Base-by-base conservation (phyloP, 805 yeast genomes). In the Candida ovalis region DNA sequence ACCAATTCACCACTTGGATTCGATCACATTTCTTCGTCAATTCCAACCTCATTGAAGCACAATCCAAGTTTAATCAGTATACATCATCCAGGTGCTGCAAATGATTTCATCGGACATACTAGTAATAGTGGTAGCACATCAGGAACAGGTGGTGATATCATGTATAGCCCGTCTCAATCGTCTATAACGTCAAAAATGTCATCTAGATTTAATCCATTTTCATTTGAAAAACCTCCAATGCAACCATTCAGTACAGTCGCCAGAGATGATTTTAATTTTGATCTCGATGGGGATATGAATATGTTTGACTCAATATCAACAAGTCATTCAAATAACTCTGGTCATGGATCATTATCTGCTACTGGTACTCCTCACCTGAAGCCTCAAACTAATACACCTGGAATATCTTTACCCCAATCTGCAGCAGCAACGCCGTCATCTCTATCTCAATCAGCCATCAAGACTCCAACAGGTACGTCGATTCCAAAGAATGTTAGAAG, bases 201-300 rank as follows among this genome's bases (percentile, higher is more conserved):
- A 25, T n/a, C 53, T 33, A 43, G 48, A 37, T 49, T 47, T 37
- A 53, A 49, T n/a, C 53, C 55, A 10, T 52, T 49, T 36, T 45
- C 55, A 7, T 50, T 52, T 36, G 55, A 52, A 27, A 46, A 43
- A 21, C 28, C 36, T 6, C 49, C 52, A 15, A 46, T 42, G 6
- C 43, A 44, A 12, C 45, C 41, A 7, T 46, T 52, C 32, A 21
- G 38, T 12, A 38, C 48, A 13, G 46, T 42, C 10, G 40, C 47
- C 19, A 47, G 46, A 32, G 54, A 53, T 17, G 53, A 58, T 21
- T 50, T 49, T 44, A 56, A 54, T 37, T 56, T 60, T 40, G 67
- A 63, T 48, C 24, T 58, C 15, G 66, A 63, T 24, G 65, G 66
- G 1, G 67, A 63, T 53, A 30, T 61, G 44, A 56, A 59, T 40